Base-by-base conservation (phyloP, 2,329 filamentous ascomycete genomes). In the Phialemonium atrogriseum region DNA sequence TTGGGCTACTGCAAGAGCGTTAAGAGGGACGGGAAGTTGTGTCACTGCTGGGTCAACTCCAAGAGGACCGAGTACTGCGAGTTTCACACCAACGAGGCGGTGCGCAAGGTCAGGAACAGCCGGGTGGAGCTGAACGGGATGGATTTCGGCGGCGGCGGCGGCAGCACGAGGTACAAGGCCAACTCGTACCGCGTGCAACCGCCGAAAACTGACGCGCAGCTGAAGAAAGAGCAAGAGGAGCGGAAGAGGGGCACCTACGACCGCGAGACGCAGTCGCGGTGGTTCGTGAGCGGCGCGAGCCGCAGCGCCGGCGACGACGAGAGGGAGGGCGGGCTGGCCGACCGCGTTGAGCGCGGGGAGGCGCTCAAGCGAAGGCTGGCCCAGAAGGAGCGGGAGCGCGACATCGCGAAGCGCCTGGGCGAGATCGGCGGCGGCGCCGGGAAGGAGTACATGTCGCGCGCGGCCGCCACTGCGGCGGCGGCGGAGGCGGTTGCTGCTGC, bases 41-140 rank as follows among this genome's bases (percentile, higher is more conserved):
- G 91, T 55, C 77, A 73, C 20, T 63, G 73, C 17, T 98, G 91
- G 91, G 70, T 98, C 37, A 89, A 98, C 55, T 77, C 74, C 42
- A 77, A 86, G 32, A 84, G 87, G 47, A 94, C 88, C 0, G 80
- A 94, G 46, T 85, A 83, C 52, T 98, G 91, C 59, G 87, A 94
- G 42, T 98, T 82, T 45, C 91, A 98, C 56, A 77, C 94, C 43
- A 87, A 93, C 45, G 65, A 85, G 16, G 80, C 85, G 16, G 62
- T 96, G 4, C 73, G 78, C 33, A 88, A 84, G 50, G 76, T 50
- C 33, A 64, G 66, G 18, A 65, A 74, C 9, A 65, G 69, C 1
- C 71, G 88, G 21, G 79, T 88, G 64, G 87, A 94, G 49, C 70
- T 95, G 38, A 94, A 88, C 49, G 73, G 68, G 10, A 80, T 78